These are phyloP conservation scores for Ceratobasidium sp. DNA, from an alignment of 1,284 basidiomycete genomes.

Conservation along the genomic window DNA sequence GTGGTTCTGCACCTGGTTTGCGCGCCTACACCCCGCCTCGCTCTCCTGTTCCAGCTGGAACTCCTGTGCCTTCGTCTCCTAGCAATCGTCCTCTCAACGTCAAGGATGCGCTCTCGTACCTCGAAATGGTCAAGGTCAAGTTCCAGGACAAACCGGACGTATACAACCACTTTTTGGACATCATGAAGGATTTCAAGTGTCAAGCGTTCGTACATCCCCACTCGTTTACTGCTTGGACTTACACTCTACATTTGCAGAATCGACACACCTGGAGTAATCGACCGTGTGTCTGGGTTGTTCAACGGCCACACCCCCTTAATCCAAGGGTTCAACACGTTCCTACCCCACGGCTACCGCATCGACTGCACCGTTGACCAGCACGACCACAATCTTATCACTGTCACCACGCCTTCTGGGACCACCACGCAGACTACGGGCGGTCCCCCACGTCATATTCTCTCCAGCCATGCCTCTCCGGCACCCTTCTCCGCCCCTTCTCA, in stretches of 20 bases:
- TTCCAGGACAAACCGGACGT: conserved; percentile 94
- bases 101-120: conserved; percentile 95
- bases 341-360: conserved; percentile 96
- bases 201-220: conserved; percentile 73
- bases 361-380: conserved; percentile 81
- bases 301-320: conserved; percentile 94
- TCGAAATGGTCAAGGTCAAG: conserved; percentile 96
- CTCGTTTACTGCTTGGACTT: conserved; percentile 22
- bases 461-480: conserved; percentile 49
- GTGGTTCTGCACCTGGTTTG: not conserved
- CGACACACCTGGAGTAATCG: conserved; percentile 98
- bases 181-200: conserved; percentile 99
- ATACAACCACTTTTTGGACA: conserved; percentile 97
- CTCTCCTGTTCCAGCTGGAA: conserved; percentile 12
- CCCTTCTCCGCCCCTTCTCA: conserved; percentile 48
- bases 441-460: conserved; percentile 51
- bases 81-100: conserved; percentile 72
- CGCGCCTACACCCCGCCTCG: conserved; percentile 41
- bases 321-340: conserved; percentile 99
- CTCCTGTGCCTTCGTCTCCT: conserved; percentile 25
- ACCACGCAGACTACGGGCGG: conserved; percentile 65
- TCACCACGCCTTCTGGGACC: conserved; percentile 92
- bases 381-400: conserved; percentile 88
- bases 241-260: conserved; percentile 69
- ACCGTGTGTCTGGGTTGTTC: conserved; percentile 95